Conservation (phyloP, 495 filamentous ascomycete genomes). For the Darksidea phi region DNA sequence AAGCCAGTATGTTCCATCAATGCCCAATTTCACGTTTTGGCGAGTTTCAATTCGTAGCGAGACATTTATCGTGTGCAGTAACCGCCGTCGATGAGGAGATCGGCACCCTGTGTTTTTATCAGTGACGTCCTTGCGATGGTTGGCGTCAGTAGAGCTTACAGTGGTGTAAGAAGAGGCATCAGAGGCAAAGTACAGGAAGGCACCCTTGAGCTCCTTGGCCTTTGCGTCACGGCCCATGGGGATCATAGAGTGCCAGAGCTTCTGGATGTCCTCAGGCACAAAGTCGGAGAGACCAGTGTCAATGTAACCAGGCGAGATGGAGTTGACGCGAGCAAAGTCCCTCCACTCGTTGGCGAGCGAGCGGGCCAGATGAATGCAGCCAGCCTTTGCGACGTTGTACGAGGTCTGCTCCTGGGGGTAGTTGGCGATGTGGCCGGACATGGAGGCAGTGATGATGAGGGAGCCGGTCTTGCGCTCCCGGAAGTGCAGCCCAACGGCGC, state of each 20-base stretch:
- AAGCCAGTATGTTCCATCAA: no score
- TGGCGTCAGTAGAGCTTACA: constrained; percentile 37
- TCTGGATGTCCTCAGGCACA: constrained; percentile 66
- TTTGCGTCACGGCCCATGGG: constrained; percentile 81
- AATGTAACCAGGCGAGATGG: constrained; percentile 84
- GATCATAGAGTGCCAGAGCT: constrained; percentile 74
- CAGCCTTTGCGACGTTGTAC: constrained; percentile 89
- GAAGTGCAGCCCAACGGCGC: constrained; percentile 69
- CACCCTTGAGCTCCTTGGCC: constrained; percentile 78
- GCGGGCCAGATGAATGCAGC: constrained; percentile 74
- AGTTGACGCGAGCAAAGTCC: constrained; percentile 79
- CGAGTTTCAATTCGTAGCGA: background rate
- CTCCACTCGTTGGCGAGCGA: constrained; percentile 86
- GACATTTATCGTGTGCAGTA: constrained; percentile 36
- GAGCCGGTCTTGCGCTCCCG: constrained; percentile 67
- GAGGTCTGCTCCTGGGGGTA: constrained; percentile 81
- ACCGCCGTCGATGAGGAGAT: constrained; percentile 73
- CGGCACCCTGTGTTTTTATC: constrained; percentile 47
- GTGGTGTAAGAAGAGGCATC: constrained; percentile 86
- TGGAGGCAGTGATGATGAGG: constrained; percentile 77
- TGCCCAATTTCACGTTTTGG: no score
- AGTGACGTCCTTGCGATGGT: background rate
- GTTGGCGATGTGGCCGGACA: constrained; percentile 85
- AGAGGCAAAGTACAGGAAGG: constrained; percentile 81
- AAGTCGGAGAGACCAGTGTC: constrained; percentile 79